phyloP scores from a whole-genome alignment of 2,329 filamentous ascomycete genomes.

The Alternaria angustiovoidea region DNA sequence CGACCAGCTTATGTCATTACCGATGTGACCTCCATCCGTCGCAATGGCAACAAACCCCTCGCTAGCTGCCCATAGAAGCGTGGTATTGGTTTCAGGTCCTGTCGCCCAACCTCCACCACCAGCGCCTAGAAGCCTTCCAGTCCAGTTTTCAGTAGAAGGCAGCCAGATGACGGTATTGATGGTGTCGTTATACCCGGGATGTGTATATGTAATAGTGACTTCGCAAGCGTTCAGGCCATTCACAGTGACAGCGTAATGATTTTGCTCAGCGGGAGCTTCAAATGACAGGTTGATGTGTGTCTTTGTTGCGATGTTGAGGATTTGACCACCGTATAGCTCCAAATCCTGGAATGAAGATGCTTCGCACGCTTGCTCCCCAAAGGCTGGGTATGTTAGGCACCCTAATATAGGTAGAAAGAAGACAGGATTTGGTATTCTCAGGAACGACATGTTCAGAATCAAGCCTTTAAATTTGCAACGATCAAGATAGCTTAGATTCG shows the following conservation, averaged over 20 bases:
- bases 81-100: constrained; percentile 21
- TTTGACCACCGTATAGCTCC: constrained; percentile 1
- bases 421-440: background rate
- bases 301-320: constrained; percentile 12
- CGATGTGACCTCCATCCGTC: constrained; percentile 32
- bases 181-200: constrained; percentile 27
- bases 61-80: constrained; percentile 21
- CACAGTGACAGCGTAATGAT: constrained; percentile 18
- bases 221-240: constrained; percentile 42
- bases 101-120: constrained; percentile 34
- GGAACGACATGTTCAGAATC: background rate
- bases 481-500: background rate
- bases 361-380: background rate
- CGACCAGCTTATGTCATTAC: constrained; percentile 15
- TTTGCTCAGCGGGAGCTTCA: constrained; percentile 10
- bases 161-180: constrained; percentile 33
- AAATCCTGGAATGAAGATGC: constrained; percentile 9
- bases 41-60: constrained; percentile 33
- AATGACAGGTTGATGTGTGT: constrained; percentile 8
- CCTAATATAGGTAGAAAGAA: background rate
- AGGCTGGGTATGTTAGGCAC: background rate
- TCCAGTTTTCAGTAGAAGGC: constrained; percentile 28
- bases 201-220: constrained; percentile 45
- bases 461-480: background rate
- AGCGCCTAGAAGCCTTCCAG: constrained; percentile 28